Percentiles rank a stretch among this genome's conserved stretches.
Evolutionary conservation across 495 filamentous ascomycete genomes (phyloP).

Genomic region (Penicillium mononematosum): DNA sequence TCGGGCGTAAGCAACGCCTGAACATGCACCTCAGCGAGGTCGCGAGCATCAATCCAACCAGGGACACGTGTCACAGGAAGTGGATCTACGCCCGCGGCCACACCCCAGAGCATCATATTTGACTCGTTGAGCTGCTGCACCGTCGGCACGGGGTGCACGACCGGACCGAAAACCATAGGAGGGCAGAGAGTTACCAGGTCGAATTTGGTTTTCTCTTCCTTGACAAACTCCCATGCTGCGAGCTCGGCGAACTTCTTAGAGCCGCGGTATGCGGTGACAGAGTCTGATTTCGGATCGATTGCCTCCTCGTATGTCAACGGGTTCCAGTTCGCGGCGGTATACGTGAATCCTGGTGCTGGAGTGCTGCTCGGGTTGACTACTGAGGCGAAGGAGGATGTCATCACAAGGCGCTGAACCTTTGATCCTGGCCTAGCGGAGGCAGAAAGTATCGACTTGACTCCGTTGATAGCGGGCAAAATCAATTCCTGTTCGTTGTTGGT

Average conservation of each 20-base stretch:
- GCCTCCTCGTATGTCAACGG: slow-evolving; percentile 63
- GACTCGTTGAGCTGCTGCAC: slow-evolving; percentile 39
- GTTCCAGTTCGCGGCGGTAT: slow-evolving; percentile 72
- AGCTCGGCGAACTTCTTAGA: slow-evolving; percentile 60
- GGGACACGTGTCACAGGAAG: slow-evolving; percentile 34
- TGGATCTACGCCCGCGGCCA: slow-evolving; percentile 27
- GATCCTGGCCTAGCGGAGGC: slow-evolving; percentile 51
- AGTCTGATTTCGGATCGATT: slow-evolving; percentile 29
- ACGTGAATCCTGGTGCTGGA: slow-evolving; percentile 46
- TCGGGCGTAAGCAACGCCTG: slow-evolving; percentile 33
- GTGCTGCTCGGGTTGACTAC: slow-evolving; percentile 51
- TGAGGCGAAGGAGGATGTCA: slow-evolving; percentile 74
- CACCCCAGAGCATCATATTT: slow-evolving; percentile 36
- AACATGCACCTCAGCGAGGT: slow-evolving; percentile 45
- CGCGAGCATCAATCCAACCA: slow-evolving; percentile 47
- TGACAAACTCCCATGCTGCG: slow-evolving; percentile 55
- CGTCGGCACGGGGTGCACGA: slow-evolving; percentile 35
- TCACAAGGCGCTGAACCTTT: slow-evolving; percentile 63
- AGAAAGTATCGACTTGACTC: slow-evolving; percentile 23
- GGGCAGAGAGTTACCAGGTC: slow-evolving; percentile 64
- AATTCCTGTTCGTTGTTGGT: slow-evolving; percentile 67
- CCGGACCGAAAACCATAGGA: slow-evolving; percentile 49
- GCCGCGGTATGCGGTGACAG: slow-evolving; percentile 57
- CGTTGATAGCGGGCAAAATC: slow-evolving; percentile 68
- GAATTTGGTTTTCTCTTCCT: slow-evolving; percentile 65